Evolutionary conservation across 495 filamentous ascomycete genomes (phyloP), one percentile per base, ranked within the genome.

Genomic region (Neurospora tetrasperma): DNA sequence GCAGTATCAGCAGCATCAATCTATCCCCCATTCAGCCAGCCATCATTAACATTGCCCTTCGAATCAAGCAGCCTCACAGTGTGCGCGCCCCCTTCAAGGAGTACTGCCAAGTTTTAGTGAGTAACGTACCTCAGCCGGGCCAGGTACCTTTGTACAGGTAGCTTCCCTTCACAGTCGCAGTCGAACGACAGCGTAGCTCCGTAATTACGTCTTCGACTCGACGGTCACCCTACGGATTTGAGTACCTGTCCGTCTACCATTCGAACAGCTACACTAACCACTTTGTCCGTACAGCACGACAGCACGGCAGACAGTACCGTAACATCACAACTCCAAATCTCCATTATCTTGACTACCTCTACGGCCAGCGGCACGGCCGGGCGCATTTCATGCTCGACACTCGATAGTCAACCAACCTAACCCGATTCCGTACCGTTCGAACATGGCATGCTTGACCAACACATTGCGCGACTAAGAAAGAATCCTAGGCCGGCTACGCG

Each of bases 401-500:
- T 66, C 54, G 27, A 66, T 35, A 35, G 27, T 62, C 54, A 62
- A 27, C 11, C 16, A 62, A 27, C 6, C 27, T 10, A 54, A 66
- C 54, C 54, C 54, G 12, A 8, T 66, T 66, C 8, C 54, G 54
- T 66, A 66, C 14, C 54, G 54, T 35, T 66, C 27, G 27, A 66
- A 69, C 16, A 69, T 69, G 71, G 71, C 48, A 72, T 72, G 27
- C 71, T 69, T 39, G 20, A 69, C 27, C 38, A 27, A 23, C 14
- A 69, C 35, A 35, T 72, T 72, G 59, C 48, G 59, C 41, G 54
- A 69, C 27, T 72, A 18, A 71, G 70, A 31, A 66, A 66, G 23
- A 66, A 66, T 18, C 6, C 27, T 66, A 66, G 54, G 54, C 54
- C 54, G 54, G 27, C 54, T 9, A 66, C 54, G 54, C 54, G 54